Evolutionary conservation across 116 monocot genomes (phyloP), one percentile per base, ranked within the genome.

Genomic region (Zostera marina): DNA sequence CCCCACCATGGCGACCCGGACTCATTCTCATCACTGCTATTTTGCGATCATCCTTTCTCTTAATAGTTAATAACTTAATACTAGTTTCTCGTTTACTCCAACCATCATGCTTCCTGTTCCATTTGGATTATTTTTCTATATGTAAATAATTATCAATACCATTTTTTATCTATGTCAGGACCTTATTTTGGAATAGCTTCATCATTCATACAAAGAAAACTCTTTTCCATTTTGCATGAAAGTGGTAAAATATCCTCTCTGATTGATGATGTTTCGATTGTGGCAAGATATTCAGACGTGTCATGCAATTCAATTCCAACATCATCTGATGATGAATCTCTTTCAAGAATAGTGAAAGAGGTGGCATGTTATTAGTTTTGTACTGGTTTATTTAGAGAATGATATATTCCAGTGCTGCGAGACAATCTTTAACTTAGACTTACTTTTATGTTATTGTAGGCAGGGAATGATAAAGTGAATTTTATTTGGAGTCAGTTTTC

Each of bases 401-500:
- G 26, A 26, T 26, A 26, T 26, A 26, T 26, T 4, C 23, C 14
- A 9, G 24, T 25, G 23, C 7, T 61, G 13, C n/a, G 26, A 26
- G 14, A 26, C 26, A 46, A 23, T 44, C 14, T 42, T 40, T 7
- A 40, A 39, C 9, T 14, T 1, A 22, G 9, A 11, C 11, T 42
- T 19, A 40, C 59, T 40, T 43, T 13, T 42, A 26, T 26, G 4
- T 17, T 42, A 2, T 59, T 79, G 41, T 51, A 98, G 98, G 78
- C 74, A 32, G 83, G 79, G 52, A 98, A 86, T 67, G 76, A 81
- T 47, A 89, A 80, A 66, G 65, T 90, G 32, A 72, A 48, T 46
- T 98, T 98, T 60, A 53, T 98, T 39, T 98, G 98, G 98, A 70
- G 83, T n/a, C 73, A 75, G 26, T 90, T 98, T 75, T 85, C 90